These are phyloP conservation scores for Corynespora cassiicola DNA, from an alignment of 2,329 filamentous ascomycete species.

Conservation along the genomic window DNA sequence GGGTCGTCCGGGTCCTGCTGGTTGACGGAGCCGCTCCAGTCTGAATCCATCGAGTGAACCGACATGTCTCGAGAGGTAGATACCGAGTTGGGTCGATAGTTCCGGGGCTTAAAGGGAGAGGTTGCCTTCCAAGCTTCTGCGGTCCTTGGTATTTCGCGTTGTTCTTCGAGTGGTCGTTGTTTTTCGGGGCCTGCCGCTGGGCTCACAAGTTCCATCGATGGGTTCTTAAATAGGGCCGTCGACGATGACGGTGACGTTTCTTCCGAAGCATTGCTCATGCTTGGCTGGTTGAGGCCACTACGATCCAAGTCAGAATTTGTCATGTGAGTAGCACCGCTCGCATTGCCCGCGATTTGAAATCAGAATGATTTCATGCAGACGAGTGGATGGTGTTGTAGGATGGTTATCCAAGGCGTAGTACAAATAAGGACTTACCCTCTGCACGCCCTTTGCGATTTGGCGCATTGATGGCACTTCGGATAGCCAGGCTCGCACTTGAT, in stretches of 20 bases:
- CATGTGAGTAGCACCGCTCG: constrained; percentile 23
- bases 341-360: constrained; percentile 23
- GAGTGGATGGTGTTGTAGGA: constrained; percentile 11
- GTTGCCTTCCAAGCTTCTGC: constrained; percentile 36
- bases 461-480: constrained; percentile 87
- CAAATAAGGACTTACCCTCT: constrained; percentile 60
- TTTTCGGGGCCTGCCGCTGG: constrained; percentile 36
- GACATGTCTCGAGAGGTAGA: constrained; percentile 37
- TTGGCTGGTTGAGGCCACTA: constrained; percentile 38
- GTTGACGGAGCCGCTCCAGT: constrained; percentile 40
- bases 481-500: constrained; percentile 94
- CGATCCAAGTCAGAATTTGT: constrained; percentile 38
- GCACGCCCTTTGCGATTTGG: constrained; percentile 87
- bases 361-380: constrained; percentile 30
- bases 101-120: constrained; percentile 32
- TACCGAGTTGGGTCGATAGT: constrained; percentile 29
- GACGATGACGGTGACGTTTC: constrained; percentile 41
- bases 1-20: constrained; percentile 33
- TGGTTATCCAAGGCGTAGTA: constrained; percentile 7
- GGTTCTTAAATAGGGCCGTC: constrained; percentile 37
- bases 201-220: constrained; percentile 36
- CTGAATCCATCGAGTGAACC: constrained; percentile 40
- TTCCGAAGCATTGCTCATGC: constrained; percentile 39
- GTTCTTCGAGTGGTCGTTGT: constrained; percentile 35
- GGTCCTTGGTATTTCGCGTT: constrained; percentile 33